Evolutionary conservation across 2,329 filamentous ascomycete species (phyloP).

Genomic region (Fusarium equiseti): DNA sequence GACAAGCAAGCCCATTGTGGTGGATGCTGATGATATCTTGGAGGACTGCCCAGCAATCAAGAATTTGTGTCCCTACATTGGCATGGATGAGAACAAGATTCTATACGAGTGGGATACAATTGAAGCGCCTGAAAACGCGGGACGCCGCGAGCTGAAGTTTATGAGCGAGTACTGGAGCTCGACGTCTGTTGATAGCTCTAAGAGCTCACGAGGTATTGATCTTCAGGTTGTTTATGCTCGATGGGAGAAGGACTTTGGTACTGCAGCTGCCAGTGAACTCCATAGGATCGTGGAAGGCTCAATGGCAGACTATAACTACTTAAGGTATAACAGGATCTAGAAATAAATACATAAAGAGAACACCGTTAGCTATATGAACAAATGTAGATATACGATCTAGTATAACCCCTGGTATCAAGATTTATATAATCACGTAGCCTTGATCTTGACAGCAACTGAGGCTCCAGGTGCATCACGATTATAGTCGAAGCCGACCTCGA

Average conservation of each 20-base stretch:
- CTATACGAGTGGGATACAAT: slow-evolving; percentile 1
- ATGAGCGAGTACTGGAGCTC: slow-evolving; percentile 4
- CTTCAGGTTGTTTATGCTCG: not conserved
- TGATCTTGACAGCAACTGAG: no score
- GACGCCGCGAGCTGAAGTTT: not conserved
- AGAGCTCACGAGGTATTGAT: not conserved
- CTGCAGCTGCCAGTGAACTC: not conserved
- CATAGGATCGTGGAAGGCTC: not conserved
- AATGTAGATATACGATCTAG: no score
- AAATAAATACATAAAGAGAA: no score
- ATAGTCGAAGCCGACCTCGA: no score
- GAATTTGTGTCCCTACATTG: not conserved
- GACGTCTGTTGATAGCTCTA: not conserved
- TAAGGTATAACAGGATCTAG: not conserved
- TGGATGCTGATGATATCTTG: slow-evolving; percentile 4
- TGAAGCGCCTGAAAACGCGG: not conserved
- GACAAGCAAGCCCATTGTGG: not conserved
- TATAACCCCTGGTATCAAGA: no score
- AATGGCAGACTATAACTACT: not conserved
- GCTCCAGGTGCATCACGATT: no score
- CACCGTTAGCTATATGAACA: no score
- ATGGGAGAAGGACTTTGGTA: not conserved
- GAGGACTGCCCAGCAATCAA: not conserved
- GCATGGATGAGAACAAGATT: not conserved
- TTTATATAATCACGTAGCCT: no score